phyloP scores from a whole-genome alignment of 75 land plant species.

The Pinus taeda region DNA sequence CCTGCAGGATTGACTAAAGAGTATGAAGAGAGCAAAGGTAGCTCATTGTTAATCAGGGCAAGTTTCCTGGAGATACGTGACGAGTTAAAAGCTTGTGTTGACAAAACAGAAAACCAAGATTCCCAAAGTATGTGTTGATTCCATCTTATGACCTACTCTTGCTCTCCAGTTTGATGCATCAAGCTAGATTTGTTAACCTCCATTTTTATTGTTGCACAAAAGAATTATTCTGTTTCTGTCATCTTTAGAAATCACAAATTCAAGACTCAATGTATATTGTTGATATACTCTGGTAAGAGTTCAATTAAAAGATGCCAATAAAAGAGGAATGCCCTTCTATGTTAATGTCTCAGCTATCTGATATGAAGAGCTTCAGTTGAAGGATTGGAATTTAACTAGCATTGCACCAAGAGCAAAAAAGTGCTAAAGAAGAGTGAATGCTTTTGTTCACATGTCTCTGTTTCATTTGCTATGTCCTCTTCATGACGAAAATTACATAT shows the following conservation, averaged over 20 bases:
- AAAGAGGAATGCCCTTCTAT: not conserved
- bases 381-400: not conserved
- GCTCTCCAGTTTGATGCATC: not conserved
- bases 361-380: not conserved
- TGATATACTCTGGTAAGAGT: not conserved
- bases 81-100: constrained; percentile 28
- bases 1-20: constrained; percentile 61
- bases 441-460: not conserved
- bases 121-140: not conserved
- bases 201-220: not conserved
- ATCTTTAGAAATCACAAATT: not conserved
- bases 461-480: not conserved
- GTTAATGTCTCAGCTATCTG: not conserved
- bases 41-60: constrained; percentile 46
- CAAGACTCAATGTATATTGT: not conserved
- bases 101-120: not conserved
- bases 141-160: not conserved
- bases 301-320: not conserved
- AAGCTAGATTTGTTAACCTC: not conserved
- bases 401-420: not conserved
- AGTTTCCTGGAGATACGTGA: constrained; percentile 68
- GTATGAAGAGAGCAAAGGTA: constrained; percentile 49
- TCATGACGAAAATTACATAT: no score
- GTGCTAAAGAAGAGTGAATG: not conserved
- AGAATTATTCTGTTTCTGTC: not conserved